These are phyloP conservation scores for Ustilago hordei DNA, from an alignment of 1,284 basidiomycete species.

Conservation along the genomic window DNA sequence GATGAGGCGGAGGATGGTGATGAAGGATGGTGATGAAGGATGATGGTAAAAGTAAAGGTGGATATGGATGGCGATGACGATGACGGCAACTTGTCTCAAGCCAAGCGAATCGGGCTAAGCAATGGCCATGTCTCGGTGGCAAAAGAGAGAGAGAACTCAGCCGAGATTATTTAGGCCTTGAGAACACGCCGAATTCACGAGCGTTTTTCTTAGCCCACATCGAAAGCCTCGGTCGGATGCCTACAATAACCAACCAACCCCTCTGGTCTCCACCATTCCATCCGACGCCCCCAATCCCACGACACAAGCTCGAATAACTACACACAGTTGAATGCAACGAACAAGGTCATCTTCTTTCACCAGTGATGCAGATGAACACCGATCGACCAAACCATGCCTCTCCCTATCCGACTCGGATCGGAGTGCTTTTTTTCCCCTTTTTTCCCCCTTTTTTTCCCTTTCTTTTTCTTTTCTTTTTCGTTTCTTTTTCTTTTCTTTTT, in stretches of 20 bases:
- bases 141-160: not conserved
- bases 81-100: not conserved
- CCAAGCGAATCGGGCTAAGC: slow-evolving; percentile 1
- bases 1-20: not conserved
- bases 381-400: too few relatives aligned
- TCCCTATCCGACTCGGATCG: too few relatives aligned
- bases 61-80: too few relatives aligned
- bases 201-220: not conserved
- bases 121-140: not conserved
- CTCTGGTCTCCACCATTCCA: not conserved
- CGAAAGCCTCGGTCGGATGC: not conserved
- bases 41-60: not conserved
- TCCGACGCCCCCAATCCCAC: too few relatives aligned
- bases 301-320: too few relatives aligned
- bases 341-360: too few relatives aligned
- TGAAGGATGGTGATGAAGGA: not conserved
- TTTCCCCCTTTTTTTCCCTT: too few relatives aligned
- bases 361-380: too few relatives aligned
- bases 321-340: too few relatives aligned
- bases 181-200: not conserved
- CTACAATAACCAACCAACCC: not conserved
- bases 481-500: too few relatives aligned
- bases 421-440: too few relatives aligned
- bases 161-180: not conserved
- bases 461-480: too few relatives aligned